These are phyloP conservation scores for Mikania micrantha DNA, from an alignment of 129 eudicot species.

Conservation along the genomic window DNA sequence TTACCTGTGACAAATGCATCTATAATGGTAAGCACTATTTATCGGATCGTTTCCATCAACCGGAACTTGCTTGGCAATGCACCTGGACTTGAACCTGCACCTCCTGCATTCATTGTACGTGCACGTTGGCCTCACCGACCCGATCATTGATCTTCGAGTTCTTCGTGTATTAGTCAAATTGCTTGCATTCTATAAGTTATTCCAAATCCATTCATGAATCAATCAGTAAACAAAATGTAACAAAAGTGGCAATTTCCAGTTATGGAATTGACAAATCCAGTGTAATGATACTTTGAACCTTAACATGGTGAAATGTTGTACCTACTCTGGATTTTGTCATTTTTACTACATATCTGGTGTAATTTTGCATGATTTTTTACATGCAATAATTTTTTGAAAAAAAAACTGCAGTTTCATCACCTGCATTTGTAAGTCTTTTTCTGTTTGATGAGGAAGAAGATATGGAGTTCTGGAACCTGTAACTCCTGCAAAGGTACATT, in stretches of 20 bases:
- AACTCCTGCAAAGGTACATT: conserved; percentile 25
- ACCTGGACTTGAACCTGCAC: conserved; percentile 61
- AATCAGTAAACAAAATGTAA: not conserved
- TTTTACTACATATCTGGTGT: not conserved
- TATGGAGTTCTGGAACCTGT: conserved; percentile 45
- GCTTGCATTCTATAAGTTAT: conserved; percentile 27
- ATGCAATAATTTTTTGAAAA: conserved; percentile 16
- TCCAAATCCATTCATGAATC: conserved; percentile 7
- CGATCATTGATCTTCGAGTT: conserved; percentile 68
- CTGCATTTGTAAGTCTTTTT: conserved; percentile 34
- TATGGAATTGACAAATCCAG: too few relatives aligned
- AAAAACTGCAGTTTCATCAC: conserved; percentile 26
- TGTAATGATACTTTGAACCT: not conserved
- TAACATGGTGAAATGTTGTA: too few relatives aligned
- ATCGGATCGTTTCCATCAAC: conserved; percentile 93
- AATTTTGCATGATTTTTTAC: conserved; percentile 8
- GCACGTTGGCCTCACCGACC: conserved; percentile 83
- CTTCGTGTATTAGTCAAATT: not conserved
- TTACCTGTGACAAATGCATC: conserved; percentile 90
- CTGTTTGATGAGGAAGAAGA: conserved; percentile 27
- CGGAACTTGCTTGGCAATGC: conserved; percentile 92
- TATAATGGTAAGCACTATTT: conserved; percentile 87
- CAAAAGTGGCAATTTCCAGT: too few relatives aligned
- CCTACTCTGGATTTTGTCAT: too few relatives aligned
- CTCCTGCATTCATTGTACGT: conserved; percentile 96